Conservation (phyloP, 2,329 filamentous ascomycete genomes). For the Cadophora sp. region DNA sequence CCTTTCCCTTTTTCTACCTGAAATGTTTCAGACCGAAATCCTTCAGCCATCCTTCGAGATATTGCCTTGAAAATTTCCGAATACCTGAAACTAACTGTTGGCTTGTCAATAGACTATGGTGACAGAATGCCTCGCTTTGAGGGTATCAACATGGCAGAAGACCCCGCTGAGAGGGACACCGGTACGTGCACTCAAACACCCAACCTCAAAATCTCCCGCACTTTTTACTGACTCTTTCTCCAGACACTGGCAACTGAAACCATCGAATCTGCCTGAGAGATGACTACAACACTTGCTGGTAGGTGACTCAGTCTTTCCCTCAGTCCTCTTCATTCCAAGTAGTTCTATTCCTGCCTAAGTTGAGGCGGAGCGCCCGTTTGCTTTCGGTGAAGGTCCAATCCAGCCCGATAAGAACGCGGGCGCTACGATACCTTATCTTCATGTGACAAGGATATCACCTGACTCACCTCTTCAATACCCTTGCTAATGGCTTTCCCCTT, state of each 20-base stretch:
- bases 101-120: slow-evolving; percentile 13
- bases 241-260: slow-evolving; percentile 25
- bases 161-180: slow-evolving; percentile 14
- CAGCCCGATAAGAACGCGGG: slow-evolving; percentile 3
- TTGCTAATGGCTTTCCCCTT: slow-evolving; percentile 7
- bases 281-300: slow-evolving; percentile 22
- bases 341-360: slow-evolving; percentile 19
- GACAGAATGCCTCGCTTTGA: slow-evolving; percentile 22
- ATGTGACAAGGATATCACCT: slow-evolving; percentile 19
- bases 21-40: not conserved
- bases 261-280: slow-evolving; percentile 13
- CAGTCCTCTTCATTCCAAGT: not conserved
- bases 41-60: not conserved
- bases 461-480: not conserved
- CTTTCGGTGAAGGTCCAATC: not conserved
- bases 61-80: not conserved
- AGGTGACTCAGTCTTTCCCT: slow-evolving; percentile 18
- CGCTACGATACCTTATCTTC: slow-evolving; percentile 13
- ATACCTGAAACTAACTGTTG: slow-evolving; percentile 7
- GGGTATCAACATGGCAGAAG: slow-evolving; percentile 19
- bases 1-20: too few species aligned
- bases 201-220: slow-evolving; percentile 14
- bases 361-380: slow-evolving; percentile 16
- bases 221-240: slow-evolving; percentile 14
- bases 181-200: slow-evolving; percentile 18